Conservation (phyloP, 2,329 filamentous ascomycete species). For the Colletotrichum sp. region DNA sequence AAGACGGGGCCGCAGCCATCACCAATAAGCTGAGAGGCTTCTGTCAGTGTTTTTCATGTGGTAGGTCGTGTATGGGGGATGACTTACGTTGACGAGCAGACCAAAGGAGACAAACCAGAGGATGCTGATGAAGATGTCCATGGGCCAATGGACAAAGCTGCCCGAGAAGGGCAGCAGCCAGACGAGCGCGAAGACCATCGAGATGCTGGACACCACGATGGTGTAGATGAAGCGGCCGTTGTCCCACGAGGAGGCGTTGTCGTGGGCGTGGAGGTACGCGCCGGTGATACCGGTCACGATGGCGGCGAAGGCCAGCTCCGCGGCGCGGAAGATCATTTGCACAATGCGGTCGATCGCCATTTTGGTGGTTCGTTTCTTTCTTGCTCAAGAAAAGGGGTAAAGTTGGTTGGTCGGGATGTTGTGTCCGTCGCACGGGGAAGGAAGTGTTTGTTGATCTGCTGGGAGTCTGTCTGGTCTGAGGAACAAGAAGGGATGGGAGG, state of each 20-base stretch:
- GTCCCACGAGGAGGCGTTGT: slow-evolving; percentile 53
- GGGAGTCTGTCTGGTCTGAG: neutral
- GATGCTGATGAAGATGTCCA: slow-evolving; percentile 72
- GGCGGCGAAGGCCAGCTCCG: slow-evolving; percentile 70
- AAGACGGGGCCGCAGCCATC: slow-evolving; percentile 61
- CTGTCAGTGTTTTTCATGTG: neutral
- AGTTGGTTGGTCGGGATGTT: neutral
- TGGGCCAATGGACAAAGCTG: slow-evolving; percentile 72
- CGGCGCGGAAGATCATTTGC: slow-evolving; percentile 41
- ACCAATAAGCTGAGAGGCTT: slow-evolving; percentile 38
- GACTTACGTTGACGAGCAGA: slow-evolving; percentile 64
- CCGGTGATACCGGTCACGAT: slow-evolving; percentile 76
- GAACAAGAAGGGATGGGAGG: neutral
- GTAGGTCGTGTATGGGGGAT: neutral
- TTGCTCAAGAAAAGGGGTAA: neutral
- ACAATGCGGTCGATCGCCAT: slow-evolving; percentile 47
- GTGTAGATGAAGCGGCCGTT: slow-evolving; percentile 76
- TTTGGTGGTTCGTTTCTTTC: neutral
- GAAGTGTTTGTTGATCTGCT: neutral
- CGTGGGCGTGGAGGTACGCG: slow-evolving; percentile 62
- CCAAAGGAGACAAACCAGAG: slow-evolving; percentile 75
- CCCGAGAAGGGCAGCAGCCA: slow-evolving; percentile 75
- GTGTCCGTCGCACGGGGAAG: neutral
- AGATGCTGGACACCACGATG: slow-evolving; percentile 71
- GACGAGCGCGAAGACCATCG: slow-evolving; percentile 71